Conservation (phyloP, 257 asterid species). For the Penstemon eatonii region DNA sequence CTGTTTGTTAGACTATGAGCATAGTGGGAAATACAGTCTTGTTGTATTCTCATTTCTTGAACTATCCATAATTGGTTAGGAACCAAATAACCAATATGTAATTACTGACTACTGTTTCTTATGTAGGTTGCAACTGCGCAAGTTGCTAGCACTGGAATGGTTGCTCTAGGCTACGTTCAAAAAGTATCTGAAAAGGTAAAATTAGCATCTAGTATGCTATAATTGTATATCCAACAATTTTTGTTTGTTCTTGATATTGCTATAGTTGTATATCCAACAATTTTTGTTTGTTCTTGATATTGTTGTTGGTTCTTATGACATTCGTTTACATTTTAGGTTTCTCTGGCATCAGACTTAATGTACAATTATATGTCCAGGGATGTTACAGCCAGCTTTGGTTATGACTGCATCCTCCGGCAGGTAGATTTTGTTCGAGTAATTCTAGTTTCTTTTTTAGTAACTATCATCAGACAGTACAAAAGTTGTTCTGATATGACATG, state of each 20-base stretch:
- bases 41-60: constrained; percentile 2
- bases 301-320: background rate
- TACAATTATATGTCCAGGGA: constrained; percentile 84
- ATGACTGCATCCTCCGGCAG: constrained; percentile 91
- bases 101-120: constrained; percentile 9
- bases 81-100: constrained; percentile 4
- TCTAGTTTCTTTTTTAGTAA: background rate
- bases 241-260: constrained; percentile 12
- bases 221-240: constrained; percentile 4
- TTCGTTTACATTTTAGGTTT: constrained; percentile 52
- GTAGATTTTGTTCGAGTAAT: constrained; percentile 38
- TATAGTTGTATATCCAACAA: background rate
- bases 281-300: constrained; percentile 23
- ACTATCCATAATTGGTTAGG: constrained; percentile 6
- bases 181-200: constrained; percentile 53
- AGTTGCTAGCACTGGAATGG: constrained; percentile 91
- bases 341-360: constrained; percentile 90
- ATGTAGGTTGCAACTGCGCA: constrained; percentile 68
- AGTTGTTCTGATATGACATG: no score
- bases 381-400: constrained; percentile 90
- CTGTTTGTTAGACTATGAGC: background rate
- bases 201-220: background rate
- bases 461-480: no score
- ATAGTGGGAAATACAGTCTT: constrained; percentile 2
- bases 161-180: constrained; percentile 86